Base-by-base conservation (phyloP, 202 grass and related monocot genomes). In the Carex sylvatica region DNA sequence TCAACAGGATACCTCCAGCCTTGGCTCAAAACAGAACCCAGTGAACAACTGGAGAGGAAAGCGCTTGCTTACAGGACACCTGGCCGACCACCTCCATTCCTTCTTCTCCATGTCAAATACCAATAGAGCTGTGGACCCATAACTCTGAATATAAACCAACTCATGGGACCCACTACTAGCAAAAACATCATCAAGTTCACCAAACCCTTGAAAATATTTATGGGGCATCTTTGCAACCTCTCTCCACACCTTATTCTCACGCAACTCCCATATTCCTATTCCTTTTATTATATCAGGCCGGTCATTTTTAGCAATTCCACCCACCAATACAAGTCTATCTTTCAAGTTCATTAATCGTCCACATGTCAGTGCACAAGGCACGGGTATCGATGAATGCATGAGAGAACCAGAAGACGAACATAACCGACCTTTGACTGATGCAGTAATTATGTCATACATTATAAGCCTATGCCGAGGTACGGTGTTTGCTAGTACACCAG, bases 261-360 rank as follows among this genome's bases (percentile, higher is more conserved):
- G 7, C 56, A 97, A 90, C 28, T 93, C 88, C 93, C 93, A 97
- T 79, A 97, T 89, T 54, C 88, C 91, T 82, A 97, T 97, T 67
- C 93, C 93, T 82, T 91, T 97, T 60, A 97, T 97, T 67, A 97
- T 97, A 85, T 97, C 93, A 36, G 93, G 93, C 47, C 93, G 90
- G 54, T 97, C 92, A 82, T 91, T 86, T 18, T 97, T 97, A 26
- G 93, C 93, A 83, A 97, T 91, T 56, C 93, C 93, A 8, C 93
- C 93, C 61, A 97, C 91, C 88, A 97, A 78, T 69, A 97, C 78
- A 60, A 97, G 87, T 83, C 85, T 91, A 76, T 89, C 93, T 73
- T 88, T 91, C 42, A 93, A 77, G 62, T 97, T 97, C 56, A 97
- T 80, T 68, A 97, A 60, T 40, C 93, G 90, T 9, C 93, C 93